Evolutionary conservation across 139 green algal species (phyloP), one percentile per base, ranked within the genome.

Genomic region (Picochlorum costavermella): DNA sequence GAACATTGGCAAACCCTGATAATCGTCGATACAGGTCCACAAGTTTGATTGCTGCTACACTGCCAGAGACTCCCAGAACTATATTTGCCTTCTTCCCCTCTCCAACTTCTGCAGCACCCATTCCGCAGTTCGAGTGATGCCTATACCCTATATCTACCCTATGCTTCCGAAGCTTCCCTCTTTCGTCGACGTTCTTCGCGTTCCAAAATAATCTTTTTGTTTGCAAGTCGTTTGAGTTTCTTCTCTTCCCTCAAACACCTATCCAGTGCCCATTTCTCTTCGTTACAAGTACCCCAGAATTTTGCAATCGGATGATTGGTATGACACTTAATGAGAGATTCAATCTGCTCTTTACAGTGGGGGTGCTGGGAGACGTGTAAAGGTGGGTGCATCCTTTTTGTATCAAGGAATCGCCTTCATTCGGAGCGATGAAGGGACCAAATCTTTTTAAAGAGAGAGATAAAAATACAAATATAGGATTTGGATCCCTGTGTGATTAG

Each of bases 231-330:
- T 36, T 88, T 84, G 11, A 79, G 50, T 55, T 73, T 75, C 75
- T 96, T 96, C 57, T 96, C 87, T 58, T 79, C 36, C 9, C 64
- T 60, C 1, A 95, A 71, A 65, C 88, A 95, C 17, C 58, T 60
- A 36, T 81, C 82, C 30, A 93, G 71, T 0, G 71, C 81, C 20
- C 67, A 76, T 16, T 87, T 87, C 13, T 72, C 55, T 0, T 88
- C 68, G 55, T 88, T 90, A 79, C 86, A 94, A 2, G 70, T 77
- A 20, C 85, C 85, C 58, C 72, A 81, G 49, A 80, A 94, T 46
- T 86, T 87, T 16, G 74, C 61, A 10, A 85, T 60, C 0, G 69
- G 73, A 61, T 91, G 72, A 4, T 88, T 76, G 23, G 73, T 59
- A 67, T 90, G 83, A 70, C 86, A 94, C 3, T 56, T 14, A 3